These are phyloP conservation scores for Phalaenopsis hybrid DNA, from an alignment of 116 monocot genomes.

Conservation along the genomic window DNA sequence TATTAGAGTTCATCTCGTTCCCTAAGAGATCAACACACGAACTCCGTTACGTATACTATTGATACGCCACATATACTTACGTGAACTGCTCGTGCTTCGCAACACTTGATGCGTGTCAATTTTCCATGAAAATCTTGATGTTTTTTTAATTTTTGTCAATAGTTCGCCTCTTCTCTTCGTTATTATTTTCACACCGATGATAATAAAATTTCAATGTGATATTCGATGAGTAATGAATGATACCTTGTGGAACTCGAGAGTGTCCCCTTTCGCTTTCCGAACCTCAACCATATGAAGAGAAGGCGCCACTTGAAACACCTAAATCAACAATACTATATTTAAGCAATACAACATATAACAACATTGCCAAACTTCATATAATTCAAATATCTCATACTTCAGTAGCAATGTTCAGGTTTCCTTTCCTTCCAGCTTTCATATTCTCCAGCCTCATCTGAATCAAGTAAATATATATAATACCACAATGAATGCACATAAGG, in stretches of 20 bases:
- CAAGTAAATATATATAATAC: neutral
- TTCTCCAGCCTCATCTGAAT: slow-evolving; percentile 78
- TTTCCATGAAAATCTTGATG: too few relatives aligned
- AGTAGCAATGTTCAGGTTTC: slow-evolving; percentile 79
- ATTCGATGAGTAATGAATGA: neutral
- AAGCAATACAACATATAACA: neutral
- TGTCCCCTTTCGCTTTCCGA: slow-evolving; percentile 86
- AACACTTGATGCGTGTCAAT: too few relatives aligned
- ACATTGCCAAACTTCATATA: neutral
- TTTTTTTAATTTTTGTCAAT: too few relatives aligned
- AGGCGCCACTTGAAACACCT: slow-evolving; percentile 94
- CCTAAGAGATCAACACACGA: too few relatives aligned
- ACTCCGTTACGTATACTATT: too few relatives aligned
- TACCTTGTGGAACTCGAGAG: slow-evolving; percentile 93
- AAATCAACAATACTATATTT: slow-evolving; percentile 8
- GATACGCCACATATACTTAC: too few relatives aligned
- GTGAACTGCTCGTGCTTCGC: too few relatives aligned
- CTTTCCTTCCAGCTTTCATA: slow-evolving; percentile 86
- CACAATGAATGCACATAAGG: neutral
- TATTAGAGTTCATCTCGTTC: too few relatives aligned
- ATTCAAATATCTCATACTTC: slow-evolving; percentile 36
- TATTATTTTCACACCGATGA: too few relatives aligned
- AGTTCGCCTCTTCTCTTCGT: too few relatives aligned
- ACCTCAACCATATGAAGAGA: slow-evolving; percentile 96
- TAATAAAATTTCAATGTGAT: neutral